Conservation (phyloP, 495 filamentous ascomycete genomes). For the Bacidia rubella region DNA sequence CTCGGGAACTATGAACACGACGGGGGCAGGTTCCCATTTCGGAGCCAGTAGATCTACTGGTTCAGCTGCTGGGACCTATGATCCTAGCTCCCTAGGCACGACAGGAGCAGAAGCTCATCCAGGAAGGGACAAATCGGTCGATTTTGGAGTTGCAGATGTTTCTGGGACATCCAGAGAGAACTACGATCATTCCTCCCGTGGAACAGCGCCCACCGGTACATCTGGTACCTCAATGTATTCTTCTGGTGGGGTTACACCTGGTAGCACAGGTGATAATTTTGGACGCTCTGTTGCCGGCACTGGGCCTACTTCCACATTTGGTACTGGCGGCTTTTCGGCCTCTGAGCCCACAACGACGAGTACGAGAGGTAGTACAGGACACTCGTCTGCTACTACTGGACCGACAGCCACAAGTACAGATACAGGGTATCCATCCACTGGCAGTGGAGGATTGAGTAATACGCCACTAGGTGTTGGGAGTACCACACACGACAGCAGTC, state of each 20-base stretch:
- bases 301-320: too few species aligned
- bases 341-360: too few species aligned
- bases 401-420: too few species aligned
- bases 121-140: neutral
- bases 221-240: too few species aligned
- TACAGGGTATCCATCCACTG: too few species aligned
- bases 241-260: too few species aligned
- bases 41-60: neutral
- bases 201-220: neutral
- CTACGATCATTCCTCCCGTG: neutral
- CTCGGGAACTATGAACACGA: neutral
- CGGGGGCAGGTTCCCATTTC: neutral
- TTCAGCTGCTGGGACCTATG: neutral
- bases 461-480: conserved; percentile 1
- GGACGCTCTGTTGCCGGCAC: too few species aligned
- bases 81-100: neutral
- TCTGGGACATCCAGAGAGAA: neutral
- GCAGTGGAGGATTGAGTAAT: neutral
- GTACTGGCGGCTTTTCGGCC: too few species aligned
- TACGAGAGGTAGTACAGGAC: too few species aligned
- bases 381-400: too few species aligned
- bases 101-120: neutral
- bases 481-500: too few species aligned
- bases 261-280: too few species aligned
- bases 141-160: neutral